phyloP scores from a whole-genome alignment of 164 flowering plant species.

The Aristolochia contorta region DNA sequence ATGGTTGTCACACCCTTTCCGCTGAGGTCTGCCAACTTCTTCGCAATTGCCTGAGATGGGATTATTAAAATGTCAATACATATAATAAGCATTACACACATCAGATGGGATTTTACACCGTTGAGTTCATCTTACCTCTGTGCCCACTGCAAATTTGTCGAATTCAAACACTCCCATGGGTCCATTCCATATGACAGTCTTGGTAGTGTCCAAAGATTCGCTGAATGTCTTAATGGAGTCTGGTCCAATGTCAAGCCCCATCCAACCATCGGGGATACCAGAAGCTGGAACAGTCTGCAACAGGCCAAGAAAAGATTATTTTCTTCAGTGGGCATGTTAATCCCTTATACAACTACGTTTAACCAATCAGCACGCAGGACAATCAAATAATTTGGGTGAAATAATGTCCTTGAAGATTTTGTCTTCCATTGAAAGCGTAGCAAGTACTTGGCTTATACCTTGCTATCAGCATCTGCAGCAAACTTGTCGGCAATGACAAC shows the following conservation, averaged over 20 bases:
- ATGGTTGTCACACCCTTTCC: conserved; percentile 67
- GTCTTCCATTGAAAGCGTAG: no score
- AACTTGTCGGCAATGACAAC: conserved; percentile 75
- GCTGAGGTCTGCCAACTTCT: conserved; percentile 66
- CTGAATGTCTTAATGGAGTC: conserved; percentile 63
- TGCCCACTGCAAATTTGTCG: conserved; percentile 68
- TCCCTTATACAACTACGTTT: no score
- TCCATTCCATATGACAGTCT: conserved; percentile 86
- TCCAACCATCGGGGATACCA: conserved; percentile 79
- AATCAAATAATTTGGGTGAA: no score
- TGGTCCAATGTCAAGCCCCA: conserved; percentile 90
- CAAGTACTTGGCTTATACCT: conserved; percentile 25
- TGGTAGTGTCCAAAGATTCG: conserved; percentile 57
- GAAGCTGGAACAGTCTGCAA: conserved; percentile 66
- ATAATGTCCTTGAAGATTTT: no score
- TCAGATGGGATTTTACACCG: not conserved
- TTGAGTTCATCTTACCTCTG: conserved; percentile 35
- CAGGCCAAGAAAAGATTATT: not conserved
- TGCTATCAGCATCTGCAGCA: conserved; percentile 77
- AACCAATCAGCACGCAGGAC: no score
- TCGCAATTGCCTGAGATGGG: conserved; percentile 49
- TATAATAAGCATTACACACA: not conserved
- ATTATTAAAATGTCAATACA: not conserved
- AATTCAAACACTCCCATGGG: conserved; percentile 87
- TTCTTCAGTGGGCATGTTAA: not conserved